Evolutionary conservation across 345 rosid genomes (phyloP), one percentile per base, ranked within the genome.

Genomic region (Crucihimalaya himalaica): DNA sequence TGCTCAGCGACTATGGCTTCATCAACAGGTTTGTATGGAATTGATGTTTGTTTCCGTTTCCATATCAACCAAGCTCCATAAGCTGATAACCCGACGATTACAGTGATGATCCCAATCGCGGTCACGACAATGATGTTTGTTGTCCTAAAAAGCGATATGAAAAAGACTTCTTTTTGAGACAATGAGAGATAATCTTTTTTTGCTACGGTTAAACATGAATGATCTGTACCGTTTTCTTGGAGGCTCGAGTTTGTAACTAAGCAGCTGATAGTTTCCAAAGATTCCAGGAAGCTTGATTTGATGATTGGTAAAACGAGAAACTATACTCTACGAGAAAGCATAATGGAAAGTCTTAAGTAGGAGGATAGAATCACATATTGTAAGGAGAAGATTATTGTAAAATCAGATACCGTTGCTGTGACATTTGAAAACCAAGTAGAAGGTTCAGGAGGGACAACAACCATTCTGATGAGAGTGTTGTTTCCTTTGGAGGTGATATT

Each of bases 221-320:
- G 43, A 32, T 68, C 7, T 74, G 2, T 85, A 91, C 97, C 80
- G 63, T 43, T 81, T 50, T 48, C 23, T 53, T 34, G 77, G 74
- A 63, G 89, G 89, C 81, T 86, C 82, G 54, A 90, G 76, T 76
- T 89, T 81, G 92, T 96, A 88, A 10, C 71, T 62, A 43, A 90
- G 60, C 71, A 88, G 78, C 78, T 83, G 46, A 31, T 92, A 92
- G 76, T 63, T 81, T 81, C 96, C 97, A 16, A 83, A 90, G 32
- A 65, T 65, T 40, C 81, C 82, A 48, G 97, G 97, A 79, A 95
- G 92, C 61, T 63, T 81, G 73, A 92, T 53, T 15, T 56, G 88
- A 61, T 87, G 88, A 68, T 87, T 90, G 25, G 85, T 79, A 80
- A 92, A 85, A 71, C 61, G 83, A 37, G 91, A 72, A 58, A 92